These are phyloP conservation scores for Penicillium psychrosexuale DNA, from an alignment of 2,329 filamentous ascomycete species.

Conservation along the genomic window DNA sequence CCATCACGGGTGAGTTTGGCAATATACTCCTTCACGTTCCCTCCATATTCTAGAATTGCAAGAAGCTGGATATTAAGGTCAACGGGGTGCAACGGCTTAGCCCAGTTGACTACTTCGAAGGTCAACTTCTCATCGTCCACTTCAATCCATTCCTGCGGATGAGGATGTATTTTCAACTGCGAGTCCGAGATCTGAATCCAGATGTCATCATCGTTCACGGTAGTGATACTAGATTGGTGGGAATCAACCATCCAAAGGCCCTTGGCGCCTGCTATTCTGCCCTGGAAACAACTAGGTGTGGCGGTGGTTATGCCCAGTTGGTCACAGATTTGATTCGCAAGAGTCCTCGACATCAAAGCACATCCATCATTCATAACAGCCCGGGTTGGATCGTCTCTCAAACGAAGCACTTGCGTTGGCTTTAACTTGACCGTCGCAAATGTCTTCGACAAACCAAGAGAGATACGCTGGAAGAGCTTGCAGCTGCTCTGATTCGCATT, in stretches of 20 bases:
- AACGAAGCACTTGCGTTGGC: slow-evolving; percentile 37
- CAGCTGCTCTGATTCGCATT: slow-evolving; percentile 42
- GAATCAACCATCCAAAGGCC: slow-evolving; percentile 59
- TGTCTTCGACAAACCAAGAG: slow-evolving; percentile 46
- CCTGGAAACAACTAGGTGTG: slow-evolving; percentile 55
- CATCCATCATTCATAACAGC: slow-evolving; percentile 54
- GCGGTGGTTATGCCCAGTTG: slow-evolving; percentile 38
- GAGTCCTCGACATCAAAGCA: slow-evolving; percentile 51
- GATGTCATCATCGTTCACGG: slow-evolving; percentile 26
- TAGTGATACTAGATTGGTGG: slow-evolving; percentile 26
- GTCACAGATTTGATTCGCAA: slow-evolving; percentile 49
- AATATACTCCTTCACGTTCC: slow-evolving; percentile 44
- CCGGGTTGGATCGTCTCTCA: slow-evolving; percentile 27
- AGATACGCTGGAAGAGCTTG: slow-evolving; percentile 47
- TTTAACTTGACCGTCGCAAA: slow-evolving; percentile 38
- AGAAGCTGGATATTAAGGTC: slow-evolving; percentile 55
- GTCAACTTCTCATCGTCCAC: slow-evolving; percentile 49
- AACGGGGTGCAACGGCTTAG: slow-evolving; percentile 43
- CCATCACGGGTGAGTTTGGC: slow-evolving; percentile 41
- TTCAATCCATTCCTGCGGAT: slow-evolving; percentile 35
- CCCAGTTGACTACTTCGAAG: slow-evolving; percentile 55
- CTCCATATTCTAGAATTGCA: slow-evolving; percentile 54
- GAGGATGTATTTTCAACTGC: slow-evolving; percentile 55
- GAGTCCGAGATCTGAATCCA: slow-evolving; percentile 59
- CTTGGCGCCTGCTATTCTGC: slow-evolving; percentile 58